These are phyloP conservation scores for Brassica balearica DNA, from an alignment of 441 rosid genomes.

Conservation along the genomic window DNA sequence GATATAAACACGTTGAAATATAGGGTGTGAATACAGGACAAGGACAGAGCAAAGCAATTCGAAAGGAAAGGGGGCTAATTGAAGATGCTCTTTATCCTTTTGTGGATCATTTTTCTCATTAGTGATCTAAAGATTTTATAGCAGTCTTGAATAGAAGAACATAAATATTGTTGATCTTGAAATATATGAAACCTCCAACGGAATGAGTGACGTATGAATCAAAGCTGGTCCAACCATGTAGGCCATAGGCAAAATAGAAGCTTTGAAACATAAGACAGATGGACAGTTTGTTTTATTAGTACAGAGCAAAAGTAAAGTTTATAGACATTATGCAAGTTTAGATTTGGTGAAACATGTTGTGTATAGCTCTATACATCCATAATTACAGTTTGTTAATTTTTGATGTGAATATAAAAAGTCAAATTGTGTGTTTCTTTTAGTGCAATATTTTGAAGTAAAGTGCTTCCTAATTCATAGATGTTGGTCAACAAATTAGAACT, in stretches of 20 bases:
- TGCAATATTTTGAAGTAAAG: not conserved
- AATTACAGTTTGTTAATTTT: not conserved
- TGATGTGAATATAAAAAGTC: not conserved
- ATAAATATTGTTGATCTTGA: conserved; percentile 56
- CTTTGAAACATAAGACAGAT: conserved; percentile 55
- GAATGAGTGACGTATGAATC: conserved; percentile 82
- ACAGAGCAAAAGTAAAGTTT: not conserved
- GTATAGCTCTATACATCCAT: conserved; percentile 1
- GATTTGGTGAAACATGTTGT: conserved; percentile 1
- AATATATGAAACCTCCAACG: conserved; percentile 89
- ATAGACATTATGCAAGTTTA: not conserved
- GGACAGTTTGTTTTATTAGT: not conserved
- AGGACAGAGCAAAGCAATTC: not conserved
- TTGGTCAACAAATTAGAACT: conserved; percentile 14
- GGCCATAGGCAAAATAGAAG: conserved; percentile 82
- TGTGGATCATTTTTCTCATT: not conserved
- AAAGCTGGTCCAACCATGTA: conserved; percentile 94
- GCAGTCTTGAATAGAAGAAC: not conserved
- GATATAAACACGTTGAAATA: not conserved
- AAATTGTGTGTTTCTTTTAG: not conserved
- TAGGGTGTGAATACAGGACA: conserved; percentile 15
- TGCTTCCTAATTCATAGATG: conserved; percentile 4
- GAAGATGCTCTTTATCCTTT: not conserved
- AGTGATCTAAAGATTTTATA: not conserved
- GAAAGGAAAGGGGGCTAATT: not conserved